These are phyloP conservation scores for Bjerkandera adusta DNA, from an alignment of 1,284 basidiomycete species.

Conservation along the genomic window DNA sequence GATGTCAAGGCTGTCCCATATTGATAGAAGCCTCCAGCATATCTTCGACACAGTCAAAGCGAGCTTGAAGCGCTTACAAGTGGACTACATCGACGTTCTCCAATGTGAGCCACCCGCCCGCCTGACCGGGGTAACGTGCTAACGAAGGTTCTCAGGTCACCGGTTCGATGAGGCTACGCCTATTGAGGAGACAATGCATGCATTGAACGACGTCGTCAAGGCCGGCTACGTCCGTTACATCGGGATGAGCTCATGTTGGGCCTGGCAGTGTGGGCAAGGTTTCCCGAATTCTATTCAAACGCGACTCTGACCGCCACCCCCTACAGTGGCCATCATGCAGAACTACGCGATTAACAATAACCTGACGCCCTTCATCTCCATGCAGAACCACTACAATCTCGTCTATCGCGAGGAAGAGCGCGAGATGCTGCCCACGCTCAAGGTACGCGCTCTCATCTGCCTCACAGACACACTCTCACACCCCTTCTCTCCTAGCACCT, in stretches of 20 bases:
- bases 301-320: neutral
- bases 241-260: slow-evolving; percentile 33
- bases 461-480: neutral
- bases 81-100: slow-evolving; percentile 42
- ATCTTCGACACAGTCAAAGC: slow-evolving; percentile 42
- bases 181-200: slow-evolving; percentile 28
- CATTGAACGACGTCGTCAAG: slow-evolving; percentile 31
- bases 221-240: slow-evolving; percentile 28
- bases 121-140: neutral
- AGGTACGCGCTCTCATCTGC: slow-evolving; percentile 7
- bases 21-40: slow-evolving; percentile 25
- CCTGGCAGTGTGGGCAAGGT: slow-evolving; percentile 26
- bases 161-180: slow-evolving; percentile 19
- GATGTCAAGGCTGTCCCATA: neutral
- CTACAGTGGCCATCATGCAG: slow-evolving; percentile 2
- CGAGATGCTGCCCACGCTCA: slow-evolving; percentile 44
- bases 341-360: slow-evolving; percentile 31
- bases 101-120: slow-evolving; percentile 19
- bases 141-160: slow-evolving; percentile 13
- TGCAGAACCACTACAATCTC: slow-evolving; percentile 45
- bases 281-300: neutral
- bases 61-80: slow-evolving; percentile 36
- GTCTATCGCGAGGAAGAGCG: slow-evolving; percentile 46
- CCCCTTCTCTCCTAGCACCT: slow-evolving; percentile 15
- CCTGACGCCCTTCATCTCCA: slow-evolving; percentile 45